phyloP scores from a whole-genome alignment of 2,329 filamentous ascomycete genomes.

The Pyrenophora teres region DNA sequence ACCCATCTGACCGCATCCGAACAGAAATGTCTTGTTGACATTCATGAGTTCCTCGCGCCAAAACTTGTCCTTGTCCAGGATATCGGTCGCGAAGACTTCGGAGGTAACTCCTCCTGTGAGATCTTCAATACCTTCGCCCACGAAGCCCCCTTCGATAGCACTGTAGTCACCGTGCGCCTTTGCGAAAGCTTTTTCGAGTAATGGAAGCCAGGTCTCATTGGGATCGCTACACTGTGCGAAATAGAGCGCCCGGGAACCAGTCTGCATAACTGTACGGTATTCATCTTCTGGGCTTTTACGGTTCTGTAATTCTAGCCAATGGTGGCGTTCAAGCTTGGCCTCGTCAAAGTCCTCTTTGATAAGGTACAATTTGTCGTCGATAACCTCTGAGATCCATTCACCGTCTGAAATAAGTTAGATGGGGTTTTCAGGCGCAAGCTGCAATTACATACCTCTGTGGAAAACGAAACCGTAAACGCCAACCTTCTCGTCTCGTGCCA shows the following conservation, averaged over 20 bases:
- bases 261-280: constrained; percentile 71
- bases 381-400: constrained; percentile 89
- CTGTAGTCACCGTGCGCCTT: constrained; percentile 83
- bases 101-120: constrained; percentile 71
- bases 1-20: constrained; percentile 71
- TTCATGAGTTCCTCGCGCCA: constrained; percentile 81
- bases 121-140: constrained; percentile 65
- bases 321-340: constrained; percentile 69
- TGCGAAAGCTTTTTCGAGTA: constrained; percentile 82
- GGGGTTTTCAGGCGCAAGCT: constrained; percentile 1
- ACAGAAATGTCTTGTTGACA: constrained; percentile 79
- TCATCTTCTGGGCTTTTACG: constrained; percentile 72
- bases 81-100: constrained; percentile 70
- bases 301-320: constrained; percentile 73
- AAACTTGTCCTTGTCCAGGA: constrained; percentile 78
- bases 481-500: constrained; percentile 71
- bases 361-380: constrained; percentile 88
- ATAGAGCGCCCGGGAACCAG: constrained; percentile 75
- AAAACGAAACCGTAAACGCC: constrained; percentile 89
- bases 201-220: constrained; percentile 81
- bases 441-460: constrained; percentile 60
- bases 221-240: constrained; percentile 76
- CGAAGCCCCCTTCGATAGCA: constrained; percentile 75
- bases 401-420: constrained; percentile 61
- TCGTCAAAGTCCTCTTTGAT: constrained; percentile 83